These are phyloP conservation scores for Phytophthora lateralis DNA, from an alignment of 352 stramenopile species.

Conservation along the genomic window DNA sequence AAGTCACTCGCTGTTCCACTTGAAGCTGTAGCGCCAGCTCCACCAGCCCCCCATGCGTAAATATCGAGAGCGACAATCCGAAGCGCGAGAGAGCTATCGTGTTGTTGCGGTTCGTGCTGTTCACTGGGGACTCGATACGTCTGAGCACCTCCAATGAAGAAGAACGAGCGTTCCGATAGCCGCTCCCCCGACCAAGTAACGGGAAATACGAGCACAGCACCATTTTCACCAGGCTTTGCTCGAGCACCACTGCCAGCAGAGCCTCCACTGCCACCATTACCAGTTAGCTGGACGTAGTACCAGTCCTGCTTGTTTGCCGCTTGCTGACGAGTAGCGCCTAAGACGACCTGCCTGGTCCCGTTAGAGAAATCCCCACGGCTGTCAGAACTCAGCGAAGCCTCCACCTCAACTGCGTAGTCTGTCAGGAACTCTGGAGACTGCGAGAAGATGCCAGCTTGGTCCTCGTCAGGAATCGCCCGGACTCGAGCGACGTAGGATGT, in stretches of 20 bases:
- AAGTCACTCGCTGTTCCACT: slow-evolving; percentile 19
- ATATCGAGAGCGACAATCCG: slow-evolving; percentile 68
- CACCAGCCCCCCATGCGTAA: slow-evolving; percentile 82
- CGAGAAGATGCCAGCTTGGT: slow-evolving; percentile 33
- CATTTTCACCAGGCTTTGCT: slow-evolving; percentile 48
- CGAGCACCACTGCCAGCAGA: slow-evolving; percentile 7
- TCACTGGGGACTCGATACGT: slow-evolving; percentile 36
- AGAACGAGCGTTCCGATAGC: slow-evolving; percentile 47
- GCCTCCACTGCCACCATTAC: slow-evolving; percentile 45
- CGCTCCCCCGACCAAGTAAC: slow-evolving; percentile 49
- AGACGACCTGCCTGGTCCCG: slow-evolving; percentile 21
- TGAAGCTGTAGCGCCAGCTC: slow-evolving; percentile 47
- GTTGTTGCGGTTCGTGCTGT: slow-evolving; percentile 5
- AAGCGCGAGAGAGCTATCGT: slow-evolving; percentile 10
- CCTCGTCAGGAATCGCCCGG: slow-evolving; percentile 37
- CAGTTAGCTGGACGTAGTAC: slow-evolving; percentile 70
- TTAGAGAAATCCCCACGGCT: not conserved
- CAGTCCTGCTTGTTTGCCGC: slow-evolving; percentile 55
- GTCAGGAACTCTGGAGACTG: slow-evolving; percentile 47
- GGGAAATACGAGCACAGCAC: slow-evolving; percentile 65
- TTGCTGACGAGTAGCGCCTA: slow-evolving; percentile 32
- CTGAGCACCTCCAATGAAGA: slow-evolving; percentile 44
- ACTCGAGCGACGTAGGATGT: slow-evolving; percentile 52
- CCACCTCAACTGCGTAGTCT: slow-evolving; percentile 17
- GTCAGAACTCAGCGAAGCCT: not conserved